A percentile compares a stretch with the other conserved stretches of the same genome.
These are phyloP conservation scores for Pyrenochaeta sp. DNA, from an alignment of 2,329 filamentous ascomycete genomes.

Conservation along the genomic window DNA sequence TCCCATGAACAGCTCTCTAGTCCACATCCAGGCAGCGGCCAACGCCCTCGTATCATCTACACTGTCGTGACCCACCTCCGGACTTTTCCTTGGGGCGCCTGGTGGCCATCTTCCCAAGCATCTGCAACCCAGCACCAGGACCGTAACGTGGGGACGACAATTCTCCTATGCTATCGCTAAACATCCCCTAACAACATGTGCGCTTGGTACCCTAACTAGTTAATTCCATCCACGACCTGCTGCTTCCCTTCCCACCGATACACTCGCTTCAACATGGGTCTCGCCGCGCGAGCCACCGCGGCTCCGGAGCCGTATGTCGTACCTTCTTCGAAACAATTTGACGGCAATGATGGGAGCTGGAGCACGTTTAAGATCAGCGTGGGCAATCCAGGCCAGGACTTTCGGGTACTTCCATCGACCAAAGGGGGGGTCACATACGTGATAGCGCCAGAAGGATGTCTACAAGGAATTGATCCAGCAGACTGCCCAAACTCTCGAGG, in stretches of 20 bases:
- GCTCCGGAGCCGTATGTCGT: slow-evolving; percentile 40
- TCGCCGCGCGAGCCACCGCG: slow-evolving; percentile 26
- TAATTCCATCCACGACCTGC: neutral
- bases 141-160: neutral
- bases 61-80: neutral
- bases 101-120: neutral
- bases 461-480: slow-evolving; percentile 33
- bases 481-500: slow-evolving; percentile 43
- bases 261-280: slow-evolving; percentile 28
- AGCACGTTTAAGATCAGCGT: slow-evolving; percentile 53
- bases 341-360: slow-evolving; percentile 54
- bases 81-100: neutral
- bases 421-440: slow-evolving; percentile 42
- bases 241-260: neutral
- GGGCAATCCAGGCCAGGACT: slow-evolving; percentile 51
- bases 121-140: neutral
- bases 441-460: slow-evolving; percentile 46
- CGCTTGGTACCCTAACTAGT: neutral
- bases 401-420: slow-evolving; percentile 48
- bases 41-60: neutral
- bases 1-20: slow-evolving; percentile 7
- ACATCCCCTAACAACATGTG: slow-evolving; percentile 3
- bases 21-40: slow-evolving; percentile 2
- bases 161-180: neutral
- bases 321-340: slow-evolving; percentile 44